Conservation (phyloP, 2,329 filamentous ascomycete species). For the Colletotrichum tabaci region DNA sequence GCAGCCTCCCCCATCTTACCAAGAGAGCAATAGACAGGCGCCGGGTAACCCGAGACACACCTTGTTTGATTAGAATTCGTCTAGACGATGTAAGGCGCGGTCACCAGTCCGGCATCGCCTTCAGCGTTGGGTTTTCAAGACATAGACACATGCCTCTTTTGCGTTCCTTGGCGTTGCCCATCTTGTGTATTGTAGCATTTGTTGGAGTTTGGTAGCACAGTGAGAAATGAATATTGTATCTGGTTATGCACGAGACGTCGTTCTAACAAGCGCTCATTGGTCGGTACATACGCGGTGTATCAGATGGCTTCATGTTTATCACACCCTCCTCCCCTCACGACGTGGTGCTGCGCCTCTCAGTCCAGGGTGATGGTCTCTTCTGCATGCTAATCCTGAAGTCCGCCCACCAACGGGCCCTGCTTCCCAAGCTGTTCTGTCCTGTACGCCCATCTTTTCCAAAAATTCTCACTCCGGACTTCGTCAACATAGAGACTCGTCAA, state of each 20-base stretch:
- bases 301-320: neutral
- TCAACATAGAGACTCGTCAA: conserved; percentile 17
- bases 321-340: neutral
- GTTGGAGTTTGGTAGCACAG: conserved; percentile 15
- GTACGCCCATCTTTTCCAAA: neutral
- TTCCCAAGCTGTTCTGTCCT: neutral
- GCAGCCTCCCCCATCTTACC: conserved; percentile 35
- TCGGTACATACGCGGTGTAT: neutral
- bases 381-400: neutral
- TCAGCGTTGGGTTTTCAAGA: neutral
- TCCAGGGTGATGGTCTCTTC: neutral
- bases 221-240: neutral
- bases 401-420: neutral
- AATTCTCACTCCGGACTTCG: neutral
- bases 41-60: conserved; percentile 34
- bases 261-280: neutral
- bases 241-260: neutral
- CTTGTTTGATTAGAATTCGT: conserved; percentile 40
- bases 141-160: conserved; percentile 10
- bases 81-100: neutral
- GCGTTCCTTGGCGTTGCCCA: neutral
- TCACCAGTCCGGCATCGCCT: conserved; percentile 7
- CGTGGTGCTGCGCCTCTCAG: neutral
- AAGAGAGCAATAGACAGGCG: conserved; percentile 37
- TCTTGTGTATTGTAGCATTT: conserved; percentile 15